A percentile compares a stretch with the other conserved stretches of the same genome.
Conservation (phyloP, 164 flowering plant species). For the Piper betle region DNA sequence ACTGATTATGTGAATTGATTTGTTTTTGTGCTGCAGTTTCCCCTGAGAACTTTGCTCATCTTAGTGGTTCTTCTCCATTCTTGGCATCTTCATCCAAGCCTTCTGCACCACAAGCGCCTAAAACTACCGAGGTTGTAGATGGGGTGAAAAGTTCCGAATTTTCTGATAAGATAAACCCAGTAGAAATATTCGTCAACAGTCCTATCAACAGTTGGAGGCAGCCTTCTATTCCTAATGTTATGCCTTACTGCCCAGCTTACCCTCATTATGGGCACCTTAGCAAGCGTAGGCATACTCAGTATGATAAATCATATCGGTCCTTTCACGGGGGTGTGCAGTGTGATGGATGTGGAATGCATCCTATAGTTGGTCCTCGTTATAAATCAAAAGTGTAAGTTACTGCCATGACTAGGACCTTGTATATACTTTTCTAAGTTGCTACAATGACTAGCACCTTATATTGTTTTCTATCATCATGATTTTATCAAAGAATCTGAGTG, state of each 20-base stretch:
- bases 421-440: neutral
- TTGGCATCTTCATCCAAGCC: neutral
- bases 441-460: neutral
- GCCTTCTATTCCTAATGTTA: slow-evolving; percentile 6
- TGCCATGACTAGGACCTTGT: neutral
- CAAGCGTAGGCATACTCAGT: slow-evolving; percentile 11
- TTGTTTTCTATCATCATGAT: neutral
- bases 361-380: slow-evolving; percentile 79
- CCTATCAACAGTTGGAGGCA: too few relatives aligned
- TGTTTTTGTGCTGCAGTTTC: too few relatives aligned
- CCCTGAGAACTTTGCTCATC: too few relatives aligned
- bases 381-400: slow-evolving; percentile 78
- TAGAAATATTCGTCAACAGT: neutral
- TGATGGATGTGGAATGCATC: slow-evolving; percentile 83
- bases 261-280: slow-evolving; percentile 2
- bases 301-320: slow-evolving; percentile 20
- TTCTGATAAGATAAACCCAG: neutral
- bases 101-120: neutral
- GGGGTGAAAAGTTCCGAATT: neutral
- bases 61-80: neutral
- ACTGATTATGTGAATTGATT: too few relatives aligned
- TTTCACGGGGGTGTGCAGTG: slow-evolving; percentile 73
- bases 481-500: too few relatives aligned
- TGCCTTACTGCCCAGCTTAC: slow-evolving; percentile 1
- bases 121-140: neutral